Percentiles rank a stretch among this genome's conserved stretches.
phyloP scores from a whole-genome alignment of 2,329 filamentous ascomycete genomes.

The Trichoderma atroviride region DNA sequence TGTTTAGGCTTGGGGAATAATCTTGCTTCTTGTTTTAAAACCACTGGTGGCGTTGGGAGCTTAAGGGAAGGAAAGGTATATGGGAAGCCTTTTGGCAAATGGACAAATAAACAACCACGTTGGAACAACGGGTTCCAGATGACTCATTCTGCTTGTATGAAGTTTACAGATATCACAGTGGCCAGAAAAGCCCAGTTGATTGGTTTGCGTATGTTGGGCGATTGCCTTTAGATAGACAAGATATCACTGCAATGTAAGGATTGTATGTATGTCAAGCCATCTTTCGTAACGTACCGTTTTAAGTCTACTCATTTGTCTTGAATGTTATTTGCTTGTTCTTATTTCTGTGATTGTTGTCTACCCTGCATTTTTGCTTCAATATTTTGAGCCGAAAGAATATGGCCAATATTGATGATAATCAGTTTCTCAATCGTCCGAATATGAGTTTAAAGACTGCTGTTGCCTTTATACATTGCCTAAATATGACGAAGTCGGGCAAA shows the following conservation, averaged over 20 bases:
- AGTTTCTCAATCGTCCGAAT: too few relatives aligned
- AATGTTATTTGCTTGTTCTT: neutral
- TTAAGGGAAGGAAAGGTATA: neutral
- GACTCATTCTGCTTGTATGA: neutral
- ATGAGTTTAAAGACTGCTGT: too few relatives aligned
- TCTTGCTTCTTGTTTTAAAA: slow-evolving; percentile 7
- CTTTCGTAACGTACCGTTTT: neutral
- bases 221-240: neutral
- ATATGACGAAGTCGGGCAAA: too few relatives aligned
- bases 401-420: too few relatives aligned
- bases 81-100: neutral
- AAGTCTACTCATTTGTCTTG: neutral
- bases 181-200: neutral
- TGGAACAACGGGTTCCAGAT: neutral
- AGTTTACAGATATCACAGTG: slow-evolving; percentile 2
- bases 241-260: neutral
- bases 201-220: slow-evolving; percentile 2
- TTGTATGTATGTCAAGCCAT: neutral
- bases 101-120: neutral
- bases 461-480: too few relatives aligned
- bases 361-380: neutral
- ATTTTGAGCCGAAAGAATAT: neutral
- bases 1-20: neutral
- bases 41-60: slow-evolving; percentile 18
- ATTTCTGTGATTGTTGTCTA: neutral